Percentiles rank a stretch among this genome's conserved stretches.
Evolutionary conservation across 2,329 filamentous ascomycete genomes (phyloP).

Genomic region (Cladorrhinum sp.): DNA sequence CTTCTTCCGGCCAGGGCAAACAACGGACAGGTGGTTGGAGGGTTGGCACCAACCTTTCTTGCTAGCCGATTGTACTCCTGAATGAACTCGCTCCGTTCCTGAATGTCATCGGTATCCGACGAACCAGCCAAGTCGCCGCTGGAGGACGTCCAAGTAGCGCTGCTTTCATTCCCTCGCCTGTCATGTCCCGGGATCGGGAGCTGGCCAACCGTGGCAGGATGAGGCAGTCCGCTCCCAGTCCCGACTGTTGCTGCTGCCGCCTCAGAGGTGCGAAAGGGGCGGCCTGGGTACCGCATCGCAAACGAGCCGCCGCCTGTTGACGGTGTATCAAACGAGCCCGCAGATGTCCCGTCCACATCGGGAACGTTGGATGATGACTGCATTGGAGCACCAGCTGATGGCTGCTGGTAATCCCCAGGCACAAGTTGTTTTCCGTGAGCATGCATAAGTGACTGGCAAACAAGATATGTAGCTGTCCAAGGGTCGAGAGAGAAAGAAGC

Average conservation of each 20-base stretch:
- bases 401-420: background rate
- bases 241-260: constrained; percentile 1
- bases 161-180: constrained; percentile 34
- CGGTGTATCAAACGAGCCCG: constrained; percentile 9
- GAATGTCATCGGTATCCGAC: constrained; percentile 48
- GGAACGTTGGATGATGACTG: background rate
- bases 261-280: constrained; percentile 5
- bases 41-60: constrained; percentile 45
- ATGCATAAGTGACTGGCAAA: background rate
- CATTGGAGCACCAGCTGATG: background rate
- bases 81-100: constrained; percentile 48
- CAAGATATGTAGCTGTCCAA: constrained; percentile 6
- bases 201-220: constrained; percentile 18
- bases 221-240: constrained; percentile 4
- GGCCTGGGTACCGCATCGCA: background rate
- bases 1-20: background rate
- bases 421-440: background rate
- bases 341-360: constrained; percentile 15
- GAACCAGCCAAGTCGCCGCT: constrained; percentile 48
- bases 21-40: background rate
- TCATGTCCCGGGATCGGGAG: constrained; percentile 17
- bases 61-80: constrained; percentile 60
- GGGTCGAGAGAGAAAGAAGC: background rate
- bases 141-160: constrained; percentile 57
- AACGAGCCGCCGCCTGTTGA: constrained; percentile 11